A percentile compares a stretch with the other conserved stretches of the same genome.
Evolutionary conservation across 306 rosid species (phyloP).

Genomic region (Rosa lucieae): DNA sequence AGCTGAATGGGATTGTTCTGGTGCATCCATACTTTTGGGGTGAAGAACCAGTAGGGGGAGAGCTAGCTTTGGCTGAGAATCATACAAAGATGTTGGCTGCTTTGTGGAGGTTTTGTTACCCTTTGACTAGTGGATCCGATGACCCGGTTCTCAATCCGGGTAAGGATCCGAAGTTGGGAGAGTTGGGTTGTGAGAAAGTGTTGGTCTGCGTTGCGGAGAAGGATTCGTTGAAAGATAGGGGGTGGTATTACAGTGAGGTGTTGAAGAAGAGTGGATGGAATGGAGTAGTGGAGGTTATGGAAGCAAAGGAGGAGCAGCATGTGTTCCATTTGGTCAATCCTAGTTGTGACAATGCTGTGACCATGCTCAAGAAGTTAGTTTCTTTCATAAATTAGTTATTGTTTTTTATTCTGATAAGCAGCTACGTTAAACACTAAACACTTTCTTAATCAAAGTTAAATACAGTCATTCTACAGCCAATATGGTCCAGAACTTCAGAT

Average conservation of each 20-base stretch:
- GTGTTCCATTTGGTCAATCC: conserved; percentile 13
- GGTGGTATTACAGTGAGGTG: conserved; percentile 8
- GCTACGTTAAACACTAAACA: background rate
- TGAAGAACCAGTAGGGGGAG: background rate
- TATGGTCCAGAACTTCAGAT: background rate
- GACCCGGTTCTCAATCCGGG: conserved; percentile 24
- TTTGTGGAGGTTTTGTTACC: background rate
- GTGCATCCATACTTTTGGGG: conserved; percentile 52
- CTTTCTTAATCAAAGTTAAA: background rate
- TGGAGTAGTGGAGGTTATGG: conserved; percentile 12
- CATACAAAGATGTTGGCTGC: background rate
- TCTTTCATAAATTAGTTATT: background rate
- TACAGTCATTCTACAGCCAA: background rate
- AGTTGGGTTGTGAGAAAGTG: conserved; percentile 8
- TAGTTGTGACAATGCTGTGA: conserved; percentile 3
- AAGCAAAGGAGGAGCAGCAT: background rate
- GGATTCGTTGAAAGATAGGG: conserved; percentile 16
- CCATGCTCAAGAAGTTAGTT: background rate
- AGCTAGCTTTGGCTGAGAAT: background rate
- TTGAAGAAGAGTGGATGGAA: conserved; percentile 15
- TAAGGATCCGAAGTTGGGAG: conserved; percentile 14
- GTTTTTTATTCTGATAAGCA: background rate
- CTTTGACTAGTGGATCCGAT: conserved; percentile 14
- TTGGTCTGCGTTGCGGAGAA: conserved; percentile 23
- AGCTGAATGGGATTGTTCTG: conserved; percentile 36